Base-by-base conservation (phyloP, 176 grass and related monocot genomes). In the Paspalum vaginatum region DNA sequence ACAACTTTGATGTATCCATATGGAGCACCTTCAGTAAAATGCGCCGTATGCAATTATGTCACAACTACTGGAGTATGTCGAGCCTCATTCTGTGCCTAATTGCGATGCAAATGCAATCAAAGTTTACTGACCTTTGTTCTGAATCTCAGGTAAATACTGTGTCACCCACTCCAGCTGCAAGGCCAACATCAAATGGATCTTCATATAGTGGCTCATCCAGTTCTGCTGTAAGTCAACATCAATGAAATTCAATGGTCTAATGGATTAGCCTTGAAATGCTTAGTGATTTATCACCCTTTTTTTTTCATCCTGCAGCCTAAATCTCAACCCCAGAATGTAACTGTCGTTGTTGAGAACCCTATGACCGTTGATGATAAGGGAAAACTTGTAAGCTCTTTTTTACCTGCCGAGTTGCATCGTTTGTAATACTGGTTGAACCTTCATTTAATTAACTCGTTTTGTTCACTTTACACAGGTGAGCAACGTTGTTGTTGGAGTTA, bases 261-360 rank as follows among this genome's bases (percentile, higher is more conserved):
- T 61, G 74, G 70, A 60, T 87, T 38, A 14, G 37, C 85, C 48
- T 45, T 61, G 21, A 38, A 27, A 56, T 55, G n/a, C 66, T 68
- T 39, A 76, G 20, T 70, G 14, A 74, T 79, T 86, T 61, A 74
- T 72, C n/a, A 61, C 73, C 72, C 75, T 55, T 74, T 43, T 47
- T 20, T 69, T 89, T 73, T 62, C 15, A 41, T 85, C 52, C 80
- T 81, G 65, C 63, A 98, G 95, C 90, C 68, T 17, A 53, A 93
- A 75, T 58, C 92, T 81, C 92, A 80, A 72, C 50, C 74, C 11
- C 86, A 88, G 61, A 97, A 85, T 79, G 85, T 92, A 67, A 98
- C 92, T 2, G 95, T 98, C 78, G 95, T 98, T 68, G 95, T 98
- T 2, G 95, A 98, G 77, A 98, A 98, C 48, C 95, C 95, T 56